These are phyloP conservation scores for Ogataea allantospora DNA, from an alignment of 805 yeast genomes.

Conservation along the genomic window DNA sequence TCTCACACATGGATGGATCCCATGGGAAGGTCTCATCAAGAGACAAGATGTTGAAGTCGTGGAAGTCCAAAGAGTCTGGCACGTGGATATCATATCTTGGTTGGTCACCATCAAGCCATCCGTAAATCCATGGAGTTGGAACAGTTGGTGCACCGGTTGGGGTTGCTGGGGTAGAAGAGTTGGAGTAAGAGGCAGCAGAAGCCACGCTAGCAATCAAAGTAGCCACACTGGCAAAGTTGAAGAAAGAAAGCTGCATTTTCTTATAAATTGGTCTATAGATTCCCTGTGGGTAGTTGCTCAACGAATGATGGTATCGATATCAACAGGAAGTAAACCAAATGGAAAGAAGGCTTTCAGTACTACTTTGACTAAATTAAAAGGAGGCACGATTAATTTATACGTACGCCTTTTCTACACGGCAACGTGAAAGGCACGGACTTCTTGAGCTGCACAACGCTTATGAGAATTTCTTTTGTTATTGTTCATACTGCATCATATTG, in stretches of 20 bases:
- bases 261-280: slow-evolving; percentile 1
- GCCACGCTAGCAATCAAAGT: slow-evolving; percentile 16
- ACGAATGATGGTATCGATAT: slow-evolving; percentile 17
- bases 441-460: not conserved
- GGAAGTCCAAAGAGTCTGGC: slow-evolving; percentile 17
- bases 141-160: slow-evolving; percentile 6
- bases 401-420: not conserved
- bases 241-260: slow-evolving; percentile 22
- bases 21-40: slow-evolving; percentile 20
- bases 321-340: slow-evolving; percentile 5
- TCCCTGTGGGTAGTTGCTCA: slow-evolving; percentile 8
- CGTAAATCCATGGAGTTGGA: slow-evolving; percentile 21
- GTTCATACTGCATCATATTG: not conserved
- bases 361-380: slow-evolving; percentile 1
- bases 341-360: slow-evolving; percentile 7
- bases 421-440: not conserved
- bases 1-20: slow-evolving; percentile 7
- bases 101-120: slow-evolving; percentile 15
- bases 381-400: not conserved
- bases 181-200: slow-evolving; percentile 21
- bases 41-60: slow-evolving; percentile 17
- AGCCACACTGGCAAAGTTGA: slow-evolving; percentile 18
- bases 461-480: not conserved
- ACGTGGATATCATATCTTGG: slow-evolving; percentile 22
- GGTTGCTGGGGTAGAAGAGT: slow-evolving; percentile 20